These are phyloP conservation scores for Zygotorulaspora sp. DNA, from an alignment of 805 yeast genomes.

Conservation along the genomic window DNA sequence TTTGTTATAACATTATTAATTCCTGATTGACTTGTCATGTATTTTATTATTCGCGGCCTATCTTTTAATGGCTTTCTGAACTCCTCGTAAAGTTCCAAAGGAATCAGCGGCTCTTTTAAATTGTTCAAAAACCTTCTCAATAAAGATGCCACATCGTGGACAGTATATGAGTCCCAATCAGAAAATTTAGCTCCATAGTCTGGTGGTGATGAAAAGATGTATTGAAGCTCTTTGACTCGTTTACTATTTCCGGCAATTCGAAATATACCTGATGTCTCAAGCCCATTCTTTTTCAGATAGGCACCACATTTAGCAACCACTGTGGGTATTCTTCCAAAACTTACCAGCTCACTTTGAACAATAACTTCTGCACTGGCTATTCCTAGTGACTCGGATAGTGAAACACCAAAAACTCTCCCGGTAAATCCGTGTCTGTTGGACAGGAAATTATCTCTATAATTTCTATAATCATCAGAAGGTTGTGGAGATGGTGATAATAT, in stretches of 20 bases:
- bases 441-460: conserved; percentile 38
- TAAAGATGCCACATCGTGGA: conserved; percentile 93
- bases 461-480: conserved; percentile 24
- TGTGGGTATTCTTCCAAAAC: conserved; percentile 85
- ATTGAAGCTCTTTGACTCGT: conserved; percentile 80
- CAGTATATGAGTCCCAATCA: conserved; percentile 89
- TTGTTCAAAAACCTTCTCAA: conserved; percentile 81
- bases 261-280: conserved; percentile 84
- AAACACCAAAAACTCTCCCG: conserved; percentile 69
- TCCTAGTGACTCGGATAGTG: conserved; percentile 62
- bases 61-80: conserved; percentile 75
- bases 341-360: conserved; percentile 55
- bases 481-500: conserved; percentile 6
- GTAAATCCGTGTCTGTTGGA: conserved; percentile 37
- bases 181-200: conserved; percentile 75
- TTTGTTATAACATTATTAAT: conserved; percentile 38
- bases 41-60: conserved; percentile 60
- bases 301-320: conserved; percentile 96
- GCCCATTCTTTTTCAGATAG: conserved; percentile 69
- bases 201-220: conserved; percentile 80
- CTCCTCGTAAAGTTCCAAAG: conserved; percentile 65
- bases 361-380: conserved; percentile 66
- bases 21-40: conserved; percentile 46
- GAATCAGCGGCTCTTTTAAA: conserved; percentile 88
- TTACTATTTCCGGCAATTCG: conserved; percentile 89